Evolutionary conservation across 129 eudicot species (phyloP).

Genomic region (carrot (Daucus carota)): DNA sequence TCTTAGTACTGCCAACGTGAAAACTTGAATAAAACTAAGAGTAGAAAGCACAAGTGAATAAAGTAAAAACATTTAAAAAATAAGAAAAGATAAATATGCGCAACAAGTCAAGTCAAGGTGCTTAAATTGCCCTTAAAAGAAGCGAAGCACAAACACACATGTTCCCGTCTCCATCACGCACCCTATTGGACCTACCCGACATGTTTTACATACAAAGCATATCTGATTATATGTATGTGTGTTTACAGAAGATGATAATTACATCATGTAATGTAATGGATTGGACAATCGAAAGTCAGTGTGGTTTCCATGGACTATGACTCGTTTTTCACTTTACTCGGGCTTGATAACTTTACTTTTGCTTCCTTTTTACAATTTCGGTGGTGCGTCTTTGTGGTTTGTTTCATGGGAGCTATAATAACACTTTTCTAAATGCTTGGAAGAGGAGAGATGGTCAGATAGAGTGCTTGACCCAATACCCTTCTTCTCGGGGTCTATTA

Average conservation of each 20-base stretch:
- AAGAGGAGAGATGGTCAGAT: background rate
- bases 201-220: background rate
- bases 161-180: background rate
- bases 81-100: background rate
- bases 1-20: background rate
- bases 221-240: too few species aligned
- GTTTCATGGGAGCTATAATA: conserved; percentile 17
- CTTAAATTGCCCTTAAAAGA: conserved; percentile 20
- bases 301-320: conserved; percentile 2
- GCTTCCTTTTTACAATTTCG: conserved; percentile 1
- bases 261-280: conserved; percentile 6
- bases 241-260: background rate
- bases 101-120: conserved; percentile 23
- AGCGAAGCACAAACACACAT: conserved; percentile 22
- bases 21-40: too few species aligned
- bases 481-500: too few species aligned
- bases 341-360: background rate
- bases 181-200: background rate
- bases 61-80: background rate
- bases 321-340: conserved; percentile 6
- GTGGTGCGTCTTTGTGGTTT: background rate
- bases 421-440: background rate
- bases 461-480: too few species aligned
- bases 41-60: background rate
- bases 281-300: conserved; percentile 9